Base-by-base conservation (phyloP, 1,284 basidiomycete species). In the Rhodotorula sp. region DNA sequence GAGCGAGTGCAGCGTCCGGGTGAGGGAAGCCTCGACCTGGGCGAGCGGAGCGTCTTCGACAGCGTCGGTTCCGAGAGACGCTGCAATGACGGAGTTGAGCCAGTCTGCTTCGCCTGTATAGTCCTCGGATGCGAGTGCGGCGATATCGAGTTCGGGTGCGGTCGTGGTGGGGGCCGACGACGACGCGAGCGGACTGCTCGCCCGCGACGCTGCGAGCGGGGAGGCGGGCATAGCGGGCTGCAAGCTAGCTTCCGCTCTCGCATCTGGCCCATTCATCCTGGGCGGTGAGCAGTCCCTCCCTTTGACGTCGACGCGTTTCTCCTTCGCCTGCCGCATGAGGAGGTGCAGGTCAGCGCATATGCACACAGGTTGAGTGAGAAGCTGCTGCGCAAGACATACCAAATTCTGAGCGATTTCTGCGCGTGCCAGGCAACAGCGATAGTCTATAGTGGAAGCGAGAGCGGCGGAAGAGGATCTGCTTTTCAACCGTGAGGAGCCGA, bases 11-110 rank as follows among this genome's bases (percentile, higher is more conserved):
- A 91, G 83, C n/a, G 93, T 84, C 59, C 87, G 85, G 17, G 87
- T 86, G 67, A 94, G 86, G 67, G 86, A 85, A 69, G 87, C 85
- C 78, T 94, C 91, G 55, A 93, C 85, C 46, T 87, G 85, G 0
- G 84, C 84, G 26, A 96, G 85, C 24, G 51, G 55, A 33, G 55
- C 48, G 24, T 58, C 49, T 15, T 20, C 62, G 53, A 46, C 58
- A 14, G 58, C 44, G 17, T n/a, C 53, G 44, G 26, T 44, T 12
- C 26, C 53, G 18, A 55, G 26, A 6, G 18, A 30, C 17, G 59
- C 2, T 7, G 56, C 42, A 53, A 76, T 67, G 30, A 73, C 22
- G 8, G 49, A 33, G 61, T 76, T 76, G 53, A 76, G 69, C 74
- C 74, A 76, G 12, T 67, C 68, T 7, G 71, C 30, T 59, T 76